phyloP scores from a whole-genome alignment of 2,329 filamentous ascomycete genomes.

The Nannizzia gypsea region DNA sequence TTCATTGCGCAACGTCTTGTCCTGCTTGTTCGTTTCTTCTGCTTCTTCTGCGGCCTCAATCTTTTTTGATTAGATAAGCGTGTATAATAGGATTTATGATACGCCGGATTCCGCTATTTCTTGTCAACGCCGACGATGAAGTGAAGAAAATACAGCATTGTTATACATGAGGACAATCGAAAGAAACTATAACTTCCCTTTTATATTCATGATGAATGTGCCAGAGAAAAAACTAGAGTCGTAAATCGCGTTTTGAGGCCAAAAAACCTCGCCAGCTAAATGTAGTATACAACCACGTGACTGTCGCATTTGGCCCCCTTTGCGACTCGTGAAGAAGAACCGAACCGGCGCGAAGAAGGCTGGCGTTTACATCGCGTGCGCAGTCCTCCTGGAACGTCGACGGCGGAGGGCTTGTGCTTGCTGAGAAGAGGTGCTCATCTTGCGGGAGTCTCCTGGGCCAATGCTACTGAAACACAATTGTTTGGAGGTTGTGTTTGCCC shows the following conservation, averaged over 20 bases:
- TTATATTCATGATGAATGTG: neutral
- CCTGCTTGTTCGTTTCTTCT: neutral
- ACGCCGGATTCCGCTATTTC: neutral
- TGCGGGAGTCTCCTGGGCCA: neutral
- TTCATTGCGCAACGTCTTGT: constrained; percentile 17
- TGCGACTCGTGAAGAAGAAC: neutral
- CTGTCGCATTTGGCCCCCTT: neutral
- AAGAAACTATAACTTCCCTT: neutral
- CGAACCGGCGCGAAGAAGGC: neutral
- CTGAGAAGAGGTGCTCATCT: neutral
- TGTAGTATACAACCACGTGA: neutral
- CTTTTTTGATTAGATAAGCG: neutral
- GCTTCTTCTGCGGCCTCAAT: neutral
- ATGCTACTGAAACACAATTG: neutral
- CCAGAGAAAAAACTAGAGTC: neutral
- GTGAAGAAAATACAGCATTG: neutral
- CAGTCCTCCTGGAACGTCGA: neutral
- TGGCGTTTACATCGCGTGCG: neutral
- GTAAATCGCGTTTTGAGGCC: neutral
- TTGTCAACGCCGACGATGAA: neutral
- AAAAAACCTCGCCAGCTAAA: neutral
- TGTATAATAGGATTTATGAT: neutral
- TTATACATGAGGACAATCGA: neutral
- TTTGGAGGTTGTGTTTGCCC: neutral
- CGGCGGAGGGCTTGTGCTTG: neutral